A percentile compares a stretch with the other conserved stretches of the same genome.
Conservation (phyloP, 2,329 filamentous ascomycete genomes). For the Furcasterigmium furcatum region DNA sequence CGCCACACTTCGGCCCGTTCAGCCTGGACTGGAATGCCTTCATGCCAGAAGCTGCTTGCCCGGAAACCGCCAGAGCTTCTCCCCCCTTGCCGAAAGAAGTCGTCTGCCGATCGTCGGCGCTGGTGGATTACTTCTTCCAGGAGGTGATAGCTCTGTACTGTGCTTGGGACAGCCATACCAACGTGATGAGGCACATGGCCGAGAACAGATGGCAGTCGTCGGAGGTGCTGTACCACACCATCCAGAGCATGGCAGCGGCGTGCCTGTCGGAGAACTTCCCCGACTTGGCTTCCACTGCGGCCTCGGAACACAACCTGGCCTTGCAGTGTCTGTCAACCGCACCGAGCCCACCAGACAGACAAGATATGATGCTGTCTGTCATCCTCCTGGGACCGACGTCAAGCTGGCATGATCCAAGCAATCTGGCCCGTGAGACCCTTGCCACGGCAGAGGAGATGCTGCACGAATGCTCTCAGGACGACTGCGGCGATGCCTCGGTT, state of each 20-base stretch:
- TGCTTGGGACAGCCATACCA: slow-evolving; percentile 60
- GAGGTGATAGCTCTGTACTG: slow-evolving; percentile 60
- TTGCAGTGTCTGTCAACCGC: slow-evolving; percentile 47
- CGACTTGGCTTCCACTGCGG: slow-evolving; percentile 46
- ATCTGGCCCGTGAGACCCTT: slow-evolving; percentile 35
- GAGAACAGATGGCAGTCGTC: slow-evolving; percentile 35
- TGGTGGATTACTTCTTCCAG: slow-evolving; percentile 63
- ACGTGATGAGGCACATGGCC: slow-evolving; percentile 58
- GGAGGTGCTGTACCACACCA: slow-evolving; percentile 14
- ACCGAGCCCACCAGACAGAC: too few species aligned
- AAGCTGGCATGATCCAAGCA: slow-evolving; percentile 55
- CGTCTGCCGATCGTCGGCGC: slow-evolving; percentile 36
- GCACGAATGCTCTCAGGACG: slow-evolving; percentile 7
- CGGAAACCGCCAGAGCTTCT: neutral
- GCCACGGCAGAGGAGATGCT: slow-evolving; percentile 1
- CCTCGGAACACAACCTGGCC: slow-evolving; percentile 40
- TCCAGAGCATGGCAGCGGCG: slow-evolving; percentile 18
- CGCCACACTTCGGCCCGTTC: slow-evolving; percentile 9
- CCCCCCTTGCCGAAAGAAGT: neutral
- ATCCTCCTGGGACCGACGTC: slow-evolving; percentile 58
- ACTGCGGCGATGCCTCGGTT: slow-evolving; percentile 14
- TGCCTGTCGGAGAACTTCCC: slow-evolving; percentile 23
- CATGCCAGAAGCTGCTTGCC: slow-evolving; percentile 25
- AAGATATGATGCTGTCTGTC: slow-evolving; percentile 35
- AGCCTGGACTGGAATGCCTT: neutral